Evolutionary conservation across 2,329 filamentous ascomycete genomes (phyloP).

Genomic region (Apiospora kogelbergensis): DNA sequence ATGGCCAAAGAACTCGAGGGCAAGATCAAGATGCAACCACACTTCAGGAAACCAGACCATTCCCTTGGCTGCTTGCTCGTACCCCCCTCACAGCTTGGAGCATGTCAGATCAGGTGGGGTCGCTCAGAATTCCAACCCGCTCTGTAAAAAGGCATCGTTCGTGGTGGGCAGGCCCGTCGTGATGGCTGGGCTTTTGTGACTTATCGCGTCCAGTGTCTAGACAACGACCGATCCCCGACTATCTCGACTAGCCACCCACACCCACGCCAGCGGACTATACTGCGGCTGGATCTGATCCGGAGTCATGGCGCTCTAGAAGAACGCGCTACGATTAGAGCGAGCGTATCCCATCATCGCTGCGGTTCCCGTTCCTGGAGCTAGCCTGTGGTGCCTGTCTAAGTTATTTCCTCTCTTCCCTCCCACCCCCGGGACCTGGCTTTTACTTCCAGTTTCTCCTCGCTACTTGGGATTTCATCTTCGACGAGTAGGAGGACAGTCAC

Average conservation of each 20-base stretch:
- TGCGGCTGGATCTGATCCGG: slow-evolving; percentile 8
- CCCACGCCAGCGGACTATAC: background rate
- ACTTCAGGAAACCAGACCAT: background rate
- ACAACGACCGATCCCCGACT: background rate
- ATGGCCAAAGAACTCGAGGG: background rate
- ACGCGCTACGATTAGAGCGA: background rate
- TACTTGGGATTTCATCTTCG: background rate
- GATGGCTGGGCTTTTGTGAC: background rate
- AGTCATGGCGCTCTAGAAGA: slow-evolving; percentile 5
- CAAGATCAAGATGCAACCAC: background rate
- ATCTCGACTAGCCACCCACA: background rate
- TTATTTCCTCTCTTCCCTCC: slow-evolving; percentile 8
- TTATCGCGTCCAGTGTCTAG: background rate
- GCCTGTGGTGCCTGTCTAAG: background rate
- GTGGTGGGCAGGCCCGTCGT: background rate
- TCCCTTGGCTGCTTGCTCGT: background rate
- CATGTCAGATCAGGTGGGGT: background rate
- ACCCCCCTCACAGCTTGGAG: background rate
- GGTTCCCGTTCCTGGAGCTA: background rate
- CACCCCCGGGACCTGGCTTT: background rate
- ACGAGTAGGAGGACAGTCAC: slow-evolving; percentile 14
- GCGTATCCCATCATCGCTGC: background rate
- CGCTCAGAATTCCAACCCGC: background rate
- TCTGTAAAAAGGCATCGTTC: background rate
- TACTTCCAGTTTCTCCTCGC: background rate